Base-by-base conservation (phyloP, 345 rosid species). In the Populus ilicifolia region DNA sequence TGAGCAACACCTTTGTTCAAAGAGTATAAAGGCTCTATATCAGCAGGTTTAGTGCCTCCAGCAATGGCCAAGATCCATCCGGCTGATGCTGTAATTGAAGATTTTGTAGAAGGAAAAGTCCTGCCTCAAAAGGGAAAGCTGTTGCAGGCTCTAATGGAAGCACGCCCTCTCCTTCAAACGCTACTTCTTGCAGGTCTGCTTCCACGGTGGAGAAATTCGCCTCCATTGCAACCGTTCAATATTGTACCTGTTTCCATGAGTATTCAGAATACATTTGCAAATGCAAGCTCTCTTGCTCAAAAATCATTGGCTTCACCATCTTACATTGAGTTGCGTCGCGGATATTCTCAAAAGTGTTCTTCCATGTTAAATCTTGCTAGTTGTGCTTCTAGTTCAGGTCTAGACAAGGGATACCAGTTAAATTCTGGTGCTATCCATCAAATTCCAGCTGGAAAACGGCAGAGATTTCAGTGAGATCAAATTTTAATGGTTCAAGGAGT, bases 121-220 rank as follows among this genome's bases (percentile, higher is more conserved):
- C 79, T 96, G 78, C 99, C 97, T 14, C 83, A 80, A 64, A 86
- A 86, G 65, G 98, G 99, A 11, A 89, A 88, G 79, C 87, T 96
- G 23, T 72, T 96, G 78, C 86, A 94, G 39, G 80, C 93, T 11
- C 88, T 96, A 33, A 85, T 85, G 85, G 94, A 89, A 35, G 85
- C 95, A 7, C 96, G 96, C 0, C 99, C 98, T 68, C 92, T 96
- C 39, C 91, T 96, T 44, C 89, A 88, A 64, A 88, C 92, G 2
- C 89, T 92, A 48, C 88, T 92, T 3, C 89, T 94, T n/a, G 90
- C 99, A 0, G 99, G 97, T 27, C 98, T 92, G 0, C 91, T 96
- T 61, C 99, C 99, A 18, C 83, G 79, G 80, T 96, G 99, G 98
- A 84, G 97, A 70, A 94, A 96, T 36, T 98, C 98, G n/a, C 99